Base-by-base conservation (phyloP, 305 asterid genomes). In the Fraxinus velutina region DNA sequence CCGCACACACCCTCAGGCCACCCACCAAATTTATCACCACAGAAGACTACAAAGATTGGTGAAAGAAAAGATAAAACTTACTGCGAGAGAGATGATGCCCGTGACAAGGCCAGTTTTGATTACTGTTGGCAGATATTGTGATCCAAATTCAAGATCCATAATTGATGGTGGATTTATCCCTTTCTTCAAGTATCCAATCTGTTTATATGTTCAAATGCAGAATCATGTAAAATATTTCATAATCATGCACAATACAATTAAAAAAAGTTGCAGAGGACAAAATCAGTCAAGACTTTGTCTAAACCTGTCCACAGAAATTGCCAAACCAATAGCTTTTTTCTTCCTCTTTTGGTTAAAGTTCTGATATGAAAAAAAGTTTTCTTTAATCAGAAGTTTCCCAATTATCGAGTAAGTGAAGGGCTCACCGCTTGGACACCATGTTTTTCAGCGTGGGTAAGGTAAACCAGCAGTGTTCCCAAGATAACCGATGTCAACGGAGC, bases 21-120 rank as follows among this genome's bases (percentile, higher is more conserved):
- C 27, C 64, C 0, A 19, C 4, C 32, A 62, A 19, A 22, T 62
- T 6, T 62, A 62, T 62, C 72, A 21, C 15, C 13, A 8, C 32
- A 22, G 32, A 62, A 62, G 72, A 17, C 29, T 22, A 64, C n/a
- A 64, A 8, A 68, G 37, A 29, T 29, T 68, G 39, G 37, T 27
- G 37, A 21, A 10, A 55, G 39, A 21, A 62, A 13, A 36, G 1
- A 7, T 19, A 15, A 22, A 13, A 81, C 95, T 85, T 88, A 96
- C 99, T 6, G 99, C 99, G 27, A 96, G 92, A 12, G 98, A 84
- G n/a, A 96, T 86, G 79, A 96, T 84, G 33, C 98, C 97, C 83
- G 97, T 93, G 94, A 96, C 85, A 1, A 94, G 92, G 86, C 99
- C 99, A 24, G 98, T 96, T 86, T 90, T 93, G 87, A 96, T 90